Evolutionary conservation across 352 stramenopile genomes (phyloP), one percentile per base, ranked within the genome.

Genomic region (Saprolegnia diclina): DNA sequence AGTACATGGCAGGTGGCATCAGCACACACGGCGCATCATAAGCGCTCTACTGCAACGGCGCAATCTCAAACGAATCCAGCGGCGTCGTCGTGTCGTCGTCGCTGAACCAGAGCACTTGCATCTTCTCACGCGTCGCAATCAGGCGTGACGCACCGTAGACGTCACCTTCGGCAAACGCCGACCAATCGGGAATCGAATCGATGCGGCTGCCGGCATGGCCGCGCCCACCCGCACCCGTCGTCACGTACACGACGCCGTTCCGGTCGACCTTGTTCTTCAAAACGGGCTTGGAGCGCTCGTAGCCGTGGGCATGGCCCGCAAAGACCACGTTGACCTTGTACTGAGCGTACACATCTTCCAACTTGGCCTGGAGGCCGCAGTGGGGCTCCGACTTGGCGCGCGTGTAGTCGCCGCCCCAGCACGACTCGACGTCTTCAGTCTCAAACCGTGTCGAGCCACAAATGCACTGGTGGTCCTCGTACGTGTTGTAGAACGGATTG

Each of bases 401-500:
- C 13, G 71, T 75, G 63, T 85, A 85, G 19, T 69, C 74, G 21
- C 77, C 79, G 19, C 79, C 76, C 79, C 79, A 85, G 68, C 79
- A 85, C 24, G 53, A 66, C 14, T 79, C 73, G 2, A 56, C 53
- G 11, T 77, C 70, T 62, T 73, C 57, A 35, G 81, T 78, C 1
- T 76, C 73, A 46, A 81, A 83, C 61, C 77, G 74, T 6, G 71
- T 79, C 19, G 73, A 66, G 44, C 74, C 78, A 38, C 75, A 83
- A 24, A 78, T 74, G 40, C 77, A 83, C 68, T 90, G 79, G 68
- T 90, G 83, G 61, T 80, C 76, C 14, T 45, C 72, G 77, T 83
- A 89, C 22, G 72, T 80, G 71, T 87, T 89, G 74, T 90, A 90
- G 48, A 67, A 86, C 4, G 83, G 81, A 50, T 83, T 77, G 67